Evolutionary conservation across 345 rosid genomes (phyloP), one percentile per base, ranked within the genome.

Genomic region (Linum usitatissimum): DNA sequence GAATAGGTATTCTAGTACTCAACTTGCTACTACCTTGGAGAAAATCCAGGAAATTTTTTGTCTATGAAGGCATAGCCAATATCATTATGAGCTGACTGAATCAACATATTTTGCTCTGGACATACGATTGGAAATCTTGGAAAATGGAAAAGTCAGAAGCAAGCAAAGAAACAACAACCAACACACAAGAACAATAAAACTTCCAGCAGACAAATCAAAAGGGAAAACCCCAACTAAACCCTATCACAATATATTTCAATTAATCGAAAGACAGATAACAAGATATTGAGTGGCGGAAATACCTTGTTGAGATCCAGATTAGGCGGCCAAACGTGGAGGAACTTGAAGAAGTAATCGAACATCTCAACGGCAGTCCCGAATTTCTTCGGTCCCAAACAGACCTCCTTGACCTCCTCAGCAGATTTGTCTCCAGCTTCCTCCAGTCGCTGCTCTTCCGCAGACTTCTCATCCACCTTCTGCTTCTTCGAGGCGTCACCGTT

Each of bases 401-500:
- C 39, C 9, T 20, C 34, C 15, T 58, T 23, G 42, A n/a, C 28
- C 13, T 31, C 62, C 51, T 10, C 51, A 45, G 51, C 14, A 12
- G 51, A 45, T 5, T 65, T 63, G 15, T 64, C 61, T 68, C 63
- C 61, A 18, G 8, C 48, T 39, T 42, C 55, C 68, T 67, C 66
- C 53, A 64, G 9, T 28, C 65, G 59, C 62, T 67, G 68, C 38
- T 59, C 75, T 53, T 53, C 68, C 18, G 45, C 59, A 6, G 71
- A 59, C 57, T 6, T 5, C 30, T 55, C 39, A 9, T 58, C 81
- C 55, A 66, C 74, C 70, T 84, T 84, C 76, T 71, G 90, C 77
- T 83, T 86, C 81, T 85, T 85, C 4, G 74, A 53, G n/a, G 56
- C 74, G 18, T 71, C 81, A 48, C 55, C 81, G 53, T 65, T 66